These are phyloP conservation scores for Sophora flavescens DNA, from an alignment of 306 rosid species.

Conservation along the genomic window DNA sequence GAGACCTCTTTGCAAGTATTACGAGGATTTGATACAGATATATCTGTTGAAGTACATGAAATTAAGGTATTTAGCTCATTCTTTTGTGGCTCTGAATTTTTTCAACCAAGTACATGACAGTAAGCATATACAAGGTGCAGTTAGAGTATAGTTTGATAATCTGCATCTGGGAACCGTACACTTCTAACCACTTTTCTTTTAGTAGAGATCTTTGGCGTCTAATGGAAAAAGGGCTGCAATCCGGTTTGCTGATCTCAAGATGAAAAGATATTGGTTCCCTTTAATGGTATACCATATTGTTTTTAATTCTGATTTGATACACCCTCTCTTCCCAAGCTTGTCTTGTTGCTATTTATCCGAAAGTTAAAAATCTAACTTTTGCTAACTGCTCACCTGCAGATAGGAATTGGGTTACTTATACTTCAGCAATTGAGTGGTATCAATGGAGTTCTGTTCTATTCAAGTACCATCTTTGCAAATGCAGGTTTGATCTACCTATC, in stretches of 20 bases:
- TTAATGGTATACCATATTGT: conserved; percentile 60
- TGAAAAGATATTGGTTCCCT: conserved; percentile 89
- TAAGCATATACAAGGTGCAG: conserved; percentile 29
- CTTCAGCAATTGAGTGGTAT: conserved; percentile 87
- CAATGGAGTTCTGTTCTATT: conserved; percentile 87
- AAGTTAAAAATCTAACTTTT: conserved; percentile 32
- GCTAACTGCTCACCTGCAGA: conserved; percentile 53
- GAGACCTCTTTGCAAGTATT: conserved; percentile 89
- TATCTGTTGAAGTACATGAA: conserved; percentile 82
- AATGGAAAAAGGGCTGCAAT: conserved; percentile 63
- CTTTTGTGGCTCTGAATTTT: not conserved
- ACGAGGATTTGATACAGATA: conserved; percentile 84
- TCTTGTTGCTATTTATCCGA: conserved; percentile 35
- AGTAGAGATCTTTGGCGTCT: conserved; percentile 74
- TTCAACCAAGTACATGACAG: conserved; percentile 16
- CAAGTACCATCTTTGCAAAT: conserved; percentile 77
- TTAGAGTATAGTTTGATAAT: conserved; percentile 26
- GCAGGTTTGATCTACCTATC: conserved; percentile 65
- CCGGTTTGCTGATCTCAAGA: conserved; percentile 75
- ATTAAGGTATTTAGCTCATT: conserved; percentile 68
- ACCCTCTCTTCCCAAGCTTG: conserved; percentile 36
- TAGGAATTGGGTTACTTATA: conserved; percentile 80
- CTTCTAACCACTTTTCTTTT: conserved; percentile 39
- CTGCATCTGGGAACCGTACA: conserved; percentile 11
- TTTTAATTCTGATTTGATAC: conserved; percentile 14